Evolutionary conservation across 2,329 filamentous ascomycete genomes (phyloP), one percentile per base, ranked within the genome.

Genomic region (Colletotrichum chrysophilum): DNA sequence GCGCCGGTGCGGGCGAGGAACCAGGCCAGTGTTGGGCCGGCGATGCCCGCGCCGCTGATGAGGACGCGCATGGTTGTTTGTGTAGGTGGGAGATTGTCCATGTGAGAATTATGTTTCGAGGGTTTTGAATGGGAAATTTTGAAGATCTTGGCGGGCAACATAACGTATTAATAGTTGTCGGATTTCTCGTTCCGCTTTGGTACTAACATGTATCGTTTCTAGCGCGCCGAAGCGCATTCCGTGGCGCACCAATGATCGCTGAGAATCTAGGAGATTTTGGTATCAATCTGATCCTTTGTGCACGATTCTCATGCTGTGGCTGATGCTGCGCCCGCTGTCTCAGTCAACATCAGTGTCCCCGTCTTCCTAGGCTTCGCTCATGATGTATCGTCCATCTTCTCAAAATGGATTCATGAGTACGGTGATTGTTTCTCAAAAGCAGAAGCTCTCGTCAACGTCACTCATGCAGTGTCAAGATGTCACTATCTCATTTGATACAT

Each of bases 41-140:
- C 68, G 28, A 72, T n/a, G 38, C 80, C 79, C 9, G 77, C 80
- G 34, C 80, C 72, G 68, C 61, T 66, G 28, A 75, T 67, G 9
- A 75, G 72, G 28, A 75, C 61, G 21, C 36, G 68, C 52, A 75
- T 70, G 24, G 26, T 21, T 16, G 5, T 10, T 21, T 21, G 55
- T 0, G 18, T 32, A 2, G 43, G 4, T 18, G 12, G 26, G 18
- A 36, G 12, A 18, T 0, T 28, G 43, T 14, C 43, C 43, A 52
- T 52, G n/a, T 4, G 43, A n/a, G n/a, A n/a, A n/a, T n/a, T n/a
- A 6, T 7, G 38, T n/a, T 4, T 21, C 12, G 8, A 18, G 18
- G 4, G 5, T n/a, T 18, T 5, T 28, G 5, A 5, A 28, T 28
- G 26, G 21, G 3, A 24, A 24, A 2, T 24, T 3, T 24, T 3